Base-by-base conservation (phyloP, 148 eudicot species). In the Linanthus parryae region DNA sequence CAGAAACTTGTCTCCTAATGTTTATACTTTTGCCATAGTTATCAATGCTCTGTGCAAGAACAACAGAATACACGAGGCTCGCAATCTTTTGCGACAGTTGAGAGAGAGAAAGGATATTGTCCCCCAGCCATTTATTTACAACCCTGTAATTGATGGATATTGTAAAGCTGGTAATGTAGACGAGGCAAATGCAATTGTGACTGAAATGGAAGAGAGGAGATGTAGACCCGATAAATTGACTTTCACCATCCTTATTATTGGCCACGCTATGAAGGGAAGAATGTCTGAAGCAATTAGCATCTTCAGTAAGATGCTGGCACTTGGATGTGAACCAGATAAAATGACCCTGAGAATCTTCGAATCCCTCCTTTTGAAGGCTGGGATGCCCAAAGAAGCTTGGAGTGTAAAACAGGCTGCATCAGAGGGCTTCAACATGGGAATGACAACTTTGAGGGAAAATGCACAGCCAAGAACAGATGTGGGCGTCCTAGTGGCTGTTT, bases 221-320 rank as follows among this genome's bases (percentile, higher is more conserved):
- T 83, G 96, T 68, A 63, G 48, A 23, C 85, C 71, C 54, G 98
- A 92, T 75, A 92, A 84, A 60, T 48, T 76, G 67, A 92, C 98
- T 6, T 92, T 73, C 63, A 92, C 96, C 57, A 92, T 92, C 54
- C 90, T 92, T 63, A 87, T 92, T 54, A 70, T 92, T 48, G 98
- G 98, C 35, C 96, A 92, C 58, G 87, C 87, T 63, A 70, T 87
- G 94, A 92, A 87, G 69, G 98, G 98, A 31, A 75, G 83, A 64
- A 81, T 79, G 87, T 12, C 41, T 26, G 98, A 92, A 67, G 98
- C 96, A 34, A 73, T 92, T 30, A 28, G 42, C 47, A 69, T 87
- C 33, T 92, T 79, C 58, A 31, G 72, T 44, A 84, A 75, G 75
- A 92, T 92, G 98, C 60, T 78, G 58, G 68, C 63, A 42, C 52